Base-by-base conservation (phyloP, 2,329 filamentous ascomycete genomes). In the Fusarium haematococcum region DNA sequence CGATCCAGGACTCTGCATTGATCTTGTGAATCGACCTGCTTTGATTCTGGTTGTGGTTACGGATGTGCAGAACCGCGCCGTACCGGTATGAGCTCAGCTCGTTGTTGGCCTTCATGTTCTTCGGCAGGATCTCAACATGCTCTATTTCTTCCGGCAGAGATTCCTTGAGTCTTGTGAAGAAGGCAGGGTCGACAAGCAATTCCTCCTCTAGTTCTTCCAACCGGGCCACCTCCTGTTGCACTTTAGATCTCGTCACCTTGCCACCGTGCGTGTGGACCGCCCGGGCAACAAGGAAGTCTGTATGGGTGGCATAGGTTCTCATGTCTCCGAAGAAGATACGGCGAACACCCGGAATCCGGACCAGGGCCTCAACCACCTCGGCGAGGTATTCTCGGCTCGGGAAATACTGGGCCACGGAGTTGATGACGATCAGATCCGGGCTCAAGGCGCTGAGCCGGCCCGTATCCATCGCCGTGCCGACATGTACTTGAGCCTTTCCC, bases 121-220 rank as follows among this genome's bases (percentile, higher is more conserved):
- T 80, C 11, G 78, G 78, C 0, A 80, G 23, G 25, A 80, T 77
- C 48, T 79, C 75, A 2, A 80, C 77, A 30, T 80, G 77, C 6
- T 62, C 32, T 18, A 80, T 30, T 1, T 48, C 45, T 30, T 72
- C 64, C 2, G 76, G 73, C 9, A 75, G 30, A 5, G 37, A 66
- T 2, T 23, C 63, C 25, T 43, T 14, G 5, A 79, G 65, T 3
- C 63, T 32, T 0, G 76, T 79, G 41, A 79, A 79, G 58, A 79
- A 78, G 13, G 65, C 71, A 14, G 78, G 78, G 39, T 79, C 76
- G 14, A 79, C 63, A 27, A 79, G 54, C 3, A 79, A 27, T 33
- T 79, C 78, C 14, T 60, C 45, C 45, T 78, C 74, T 13, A 33
- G 11, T 5, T 69, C 67, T 16, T 74, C 69, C 2, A 78, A 25